Evolutionary conservation across 371 early-diverging fungal species (phyloP).

Genomic region (Circinella minor): DNA sequence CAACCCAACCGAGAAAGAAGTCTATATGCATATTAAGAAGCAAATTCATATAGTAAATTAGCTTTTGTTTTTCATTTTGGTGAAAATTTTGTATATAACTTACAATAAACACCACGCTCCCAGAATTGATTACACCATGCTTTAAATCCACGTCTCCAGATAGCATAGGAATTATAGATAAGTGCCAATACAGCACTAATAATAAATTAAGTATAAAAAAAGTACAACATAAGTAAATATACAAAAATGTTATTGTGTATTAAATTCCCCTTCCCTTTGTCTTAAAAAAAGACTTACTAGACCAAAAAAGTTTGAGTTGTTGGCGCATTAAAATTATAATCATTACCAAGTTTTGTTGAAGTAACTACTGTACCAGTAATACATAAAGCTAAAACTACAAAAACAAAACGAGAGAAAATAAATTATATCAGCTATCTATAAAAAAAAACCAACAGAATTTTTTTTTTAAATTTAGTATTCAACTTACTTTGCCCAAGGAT

Average conservation of each 20-base stretch:
- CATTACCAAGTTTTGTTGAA: conserved; percentile 55
- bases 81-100: conserved; percentile 1
- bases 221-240: too few species aligned
- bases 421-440: neutral
- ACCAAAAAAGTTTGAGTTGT: conserved; percentile 73
- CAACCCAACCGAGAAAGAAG: conserved; percentile 65
- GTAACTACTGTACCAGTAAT: conserved; percentile 72
- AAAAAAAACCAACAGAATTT: neutral
- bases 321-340: conserved; percentile 55
- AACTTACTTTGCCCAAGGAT: conserved; percentile 38
- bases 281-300: conserved; percentile 41
- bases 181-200: conserved; percentile 56
- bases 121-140: conserved; percentile 58
- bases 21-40: conserved; percentile 21
- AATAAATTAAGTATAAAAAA: too few species aligned
- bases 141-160: conserved; percentile 56
- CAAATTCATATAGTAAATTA: too few species aligned
- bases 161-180: conserved; percentile 63
- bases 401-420: neutral
- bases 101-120: conserved; percentile 59
- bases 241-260: too few species aligned
- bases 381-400: conserved; percentile 65
- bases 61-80: neutral
- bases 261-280: neutral
- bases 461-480: neutral